These are phyloP conservation scores for Bacidia gigantensis DNA, from an alignment of 495 filamentous ascomycete genomes.

Conservation along the genomic window DNA sequence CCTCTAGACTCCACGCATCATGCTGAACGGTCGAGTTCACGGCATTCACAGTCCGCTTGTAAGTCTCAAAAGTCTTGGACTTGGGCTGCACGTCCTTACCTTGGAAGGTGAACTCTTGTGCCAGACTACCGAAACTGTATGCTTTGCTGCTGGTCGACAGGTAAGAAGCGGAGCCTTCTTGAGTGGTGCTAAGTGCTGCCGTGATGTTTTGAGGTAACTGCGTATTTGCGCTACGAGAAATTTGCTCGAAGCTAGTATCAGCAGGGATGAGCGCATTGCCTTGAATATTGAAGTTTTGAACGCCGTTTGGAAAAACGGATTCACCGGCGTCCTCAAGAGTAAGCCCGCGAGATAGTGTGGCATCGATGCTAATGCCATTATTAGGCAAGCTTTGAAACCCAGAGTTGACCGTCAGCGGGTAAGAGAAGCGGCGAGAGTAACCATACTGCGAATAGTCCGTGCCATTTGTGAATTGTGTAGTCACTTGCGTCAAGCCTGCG, in stretches of 20 bases:
- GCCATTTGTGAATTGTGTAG: constrained; percentile 48
- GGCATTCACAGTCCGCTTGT: constrained; percentile 36
- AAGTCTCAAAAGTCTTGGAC: constrained; percentile 20
- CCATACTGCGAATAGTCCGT: constrained; percentile 33
- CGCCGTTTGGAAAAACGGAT: constrained; percentile 46
- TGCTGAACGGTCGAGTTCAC: constrained; percentile 35
- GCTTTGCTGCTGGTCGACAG: constrained; percentile 32
- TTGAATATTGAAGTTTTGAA: constrained; percentile 32
- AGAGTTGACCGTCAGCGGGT: constrained; percentile 49
- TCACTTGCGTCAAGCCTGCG: constrained; percentile 47
- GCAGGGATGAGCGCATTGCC: background rate
- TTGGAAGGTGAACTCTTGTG: constrained; percentile 40
- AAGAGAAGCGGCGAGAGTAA: constrained; percentile 39
- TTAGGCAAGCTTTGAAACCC: constrained; percentile 38
- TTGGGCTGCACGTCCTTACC: constrained; percentile 14
- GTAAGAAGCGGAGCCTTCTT: constrained; percentile 44
- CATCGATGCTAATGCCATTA: constrained; percentile 38
- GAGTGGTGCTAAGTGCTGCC: constrained; percentile 30
- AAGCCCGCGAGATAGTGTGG: constrained; percentile 45
- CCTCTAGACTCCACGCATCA: constrained; percentile 24
- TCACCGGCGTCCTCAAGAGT: constrained; percentile 36
- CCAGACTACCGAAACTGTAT: constrained; percentile 37
- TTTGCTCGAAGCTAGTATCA: constrained; percentile 15
- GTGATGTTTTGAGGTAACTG: background rate
- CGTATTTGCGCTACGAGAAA: background rate